A percentile compares a stretch with the other conserved stretches of the same genome.
Conservation (phyloP, 1,139 yeast genomes). For the Kodamaea sp. region DNA sequence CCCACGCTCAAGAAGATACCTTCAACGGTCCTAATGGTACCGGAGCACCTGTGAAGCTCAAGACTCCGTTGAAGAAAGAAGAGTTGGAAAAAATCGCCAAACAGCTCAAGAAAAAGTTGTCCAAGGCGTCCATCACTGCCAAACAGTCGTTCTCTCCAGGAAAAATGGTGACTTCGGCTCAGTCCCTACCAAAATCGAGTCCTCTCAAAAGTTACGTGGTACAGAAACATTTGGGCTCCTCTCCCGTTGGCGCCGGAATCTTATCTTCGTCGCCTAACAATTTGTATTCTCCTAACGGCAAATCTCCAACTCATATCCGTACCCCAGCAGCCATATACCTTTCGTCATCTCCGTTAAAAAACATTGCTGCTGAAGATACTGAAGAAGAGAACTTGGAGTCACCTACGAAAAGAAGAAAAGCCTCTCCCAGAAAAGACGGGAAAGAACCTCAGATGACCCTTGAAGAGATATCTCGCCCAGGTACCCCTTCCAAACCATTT, state of each 20-base stretch:
- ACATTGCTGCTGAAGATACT: slow-evolving; percentile 18
- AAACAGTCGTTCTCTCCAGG: slow-evolving; percentile 31
- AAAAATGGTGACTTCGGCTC: slow-evolving; percentile 2
- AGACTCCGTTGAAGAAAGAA: slow-evolving; percentile 46
- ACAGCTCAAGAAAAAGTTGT: slow-evolving; percentile 45
- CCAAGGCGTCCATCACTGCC: slow-evolving; percentile 49
- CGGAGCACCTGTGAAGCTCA: slow-evolving; percentile 22
- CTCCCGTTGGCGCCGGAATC: slow-evolving; percentile 18
- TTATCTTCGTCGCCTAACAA: slow-evolving; percentile 33
- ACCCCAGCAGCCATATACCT: slow-evolving; percentile 38
- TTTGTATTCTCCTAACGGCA: slow-evolving; percentile 43
- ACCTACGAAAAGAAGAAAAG: slow-evolving; percentile 35
- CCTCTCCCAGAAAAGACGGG: slow-evolving; percentile 21
- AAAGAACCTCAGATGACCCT: slow-evolving; percentile 42
- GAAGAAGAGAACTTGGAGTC: slow-evolving; percentile 24
- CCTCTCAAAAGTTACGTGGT: slow-evolving; percentile 35
- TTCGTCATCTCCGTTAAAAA: slow-evolving; percentile 37
- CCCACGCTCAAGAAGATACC: slow-evolving; percentile 10
- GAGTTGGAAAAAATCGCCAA: slow-evolving; percentile 50
- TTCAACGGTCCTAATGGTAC: slow-evolving; percentile 1
- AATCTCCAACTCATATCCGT: slow-evolving; percentile 45
- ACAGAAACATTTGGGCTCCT: slow-evolving; percentile 21
- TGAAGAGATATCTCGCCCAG: slow-evolving; percentile 34
- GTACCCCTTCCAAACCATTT: slow-evolving; percentile 27
- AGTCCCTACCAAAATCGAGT: slow-evolving; percentile 23